Conservation (phyloP, 768 basidiomycete genomes). For the Imleria badia region DNA sequence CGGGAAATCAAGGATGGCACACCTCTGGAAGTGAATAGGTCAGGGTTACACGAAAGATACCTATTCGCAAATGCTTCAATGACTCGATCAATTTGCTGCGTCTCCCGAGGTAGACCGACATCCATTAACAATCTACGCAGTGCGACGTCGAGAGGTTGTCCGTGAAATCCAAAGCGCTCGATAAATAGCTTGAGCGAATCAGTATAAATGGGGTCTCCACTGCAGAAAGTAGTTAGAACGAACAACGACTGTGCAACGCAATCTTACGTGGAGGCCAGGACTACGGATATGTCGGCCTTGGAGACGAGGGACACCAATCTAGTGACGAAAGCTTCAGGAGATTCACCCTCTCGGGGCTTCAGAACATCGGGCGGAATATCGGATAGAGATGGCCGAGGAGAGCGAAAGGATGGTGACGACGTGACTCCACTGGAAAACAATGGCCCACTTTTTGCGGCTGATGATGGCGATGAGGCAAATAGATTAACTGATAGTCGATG, state of each 20-base stretch:
- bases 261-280: conserved; percentile 77
- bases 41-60: conserved; percentile 82
- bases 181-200: conserved; percentile 73
- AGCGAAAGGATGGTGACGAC: conserved; percentile 33
- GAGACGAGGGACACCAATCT: conserved; percentile 64
- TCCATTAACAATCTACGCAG: conserved; percentile 89
- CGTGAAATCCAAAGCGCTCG: conserved; percentile 70
- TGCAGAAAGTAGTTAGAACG: conserved; percentile 31
- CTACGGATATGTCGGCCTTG: conserved; percentile 75
- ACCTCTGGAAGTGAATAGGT: conserved; percentile 78
- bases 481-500: conserved; percentile 69
- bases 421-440: conserved; percentile 8
- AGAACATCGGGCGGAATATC: conserved; percentile 47
- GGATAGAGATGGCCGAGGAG: conserved; percentile 46
- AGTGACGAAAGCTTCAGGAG: conserved; percentile 65
- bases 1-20: conserved; percentile 13
- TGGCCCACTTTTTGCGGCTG: conserved; percentile 21
- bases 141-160: conserved; percentile 88
- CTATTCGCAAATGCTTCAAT: conserved; percentile 92
- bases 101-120: conserved; percentile 88
- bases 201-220: conserved; percentile 68
- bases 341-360: conserved; percentile 61
- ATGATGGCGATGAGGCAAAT: conserved; percentile 48
- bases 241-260: conserved; percentile 1
- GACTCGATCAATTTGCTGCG: conserved; percentile 97